These are phyloP conservation scores for Neurospora sp. DNA, from an alignment of 495 filamentous ascomycete genomes.

Conservation along the genomic window DNA sequence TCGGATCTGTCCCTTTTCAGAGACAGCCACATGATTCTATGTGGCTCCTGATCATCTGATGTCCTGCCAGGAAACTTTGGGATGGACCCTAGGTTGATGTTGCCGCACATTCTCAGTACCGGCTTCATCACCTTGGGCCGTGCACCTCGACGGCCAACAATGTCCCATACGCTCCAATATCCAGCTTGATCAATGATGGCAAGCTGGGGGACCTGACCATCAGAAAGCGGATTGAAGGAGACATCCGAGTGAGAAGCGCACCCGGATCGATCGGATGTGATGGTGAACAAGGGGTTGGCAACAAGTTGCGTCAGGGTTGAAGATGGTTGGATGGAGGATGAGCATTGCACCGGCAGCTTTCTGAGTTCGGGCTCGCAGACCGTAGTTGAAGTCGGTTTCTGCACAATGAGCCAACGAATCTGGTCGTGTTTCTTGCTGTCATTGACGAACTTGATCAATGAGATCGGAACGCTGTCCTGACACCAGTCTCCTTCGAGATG, in stretches of 20 bases:
- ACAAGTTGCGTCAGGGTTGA: conserved; percentile 42
- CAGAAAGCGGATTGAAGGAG: conserved; percentile 66
- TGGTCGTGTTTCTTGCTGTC: conserved; percentile 35
- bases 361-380: conserved; percentile 49
- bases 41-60: not conserved
- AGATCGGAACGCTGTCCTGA: conserved; percentile 48
- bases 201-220: conserved; percentile 41
- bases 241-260: conserved; percentile 58
- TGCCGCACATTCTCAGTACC: conserved; percentile 18
- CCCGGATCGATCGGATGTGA: conserved; percentile 44
- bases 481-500: conserved; percentile 38
- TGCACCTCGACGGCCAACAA: conserved; percentile 27
- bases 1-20: not conserved
- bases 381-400: conserved; percentile 43
- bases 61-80: conserved; percentile 6
- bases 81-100: conserved; percentile 10
- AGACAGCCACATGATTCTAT: conserved; percentile 13
- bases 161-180: conserved; percentile 67
- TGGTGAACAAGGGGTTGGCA: conserved; percentile 48
- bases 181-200: conserved; percentile 64
- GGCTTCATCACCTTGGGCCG: conserved; percentile 24
- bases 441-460: conserved; percentile 55
- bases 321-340: not conserved
- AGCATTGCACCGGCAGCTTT: conserved; percentile 5
- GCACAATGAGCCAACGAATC: conserved; percentile 51